Percentiles rank a stretch among this genome's conserved stretches.
These are phyloP conservation scores for Arxiozyma telluris DNA, from an alignment of 1,139 yeast species.

Conservation along the genomic window DNA sequence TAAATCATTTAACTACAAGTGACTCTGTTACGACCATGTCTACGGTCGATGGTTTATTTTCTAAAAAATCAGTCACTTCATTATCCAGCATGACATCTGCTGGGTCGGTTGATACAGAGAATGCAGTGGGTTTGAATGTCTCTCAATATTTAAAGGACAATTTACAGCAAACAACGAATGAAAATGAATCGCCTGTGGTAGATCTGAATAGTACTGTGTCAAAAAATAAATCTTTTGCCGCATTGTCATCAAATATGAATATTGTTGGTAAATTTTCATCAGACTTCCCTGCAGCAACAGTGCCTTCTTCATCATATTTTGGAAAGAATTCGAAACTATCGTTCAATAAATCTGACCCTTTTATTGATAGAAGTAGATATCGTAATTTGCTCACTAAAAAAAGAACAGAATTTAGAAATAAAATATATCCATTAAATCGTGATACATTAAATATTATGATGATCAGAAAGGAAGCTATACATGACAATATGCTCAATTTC, in stretches of 20 bases:
- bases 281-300: neutral
- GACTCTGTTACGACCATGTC: neutral
- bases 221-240: neutral
- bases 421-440: slow-evolving; percentile 20
- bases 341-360: neutral
- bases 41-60: neutral
- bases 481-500: slow-evolving; percentile 11
- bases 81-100: neutral
- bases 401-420: slow-evolving; percentile 8
- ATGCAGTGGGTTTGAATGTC: neutral
- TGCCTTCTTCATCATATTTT: neutral
- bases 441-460: slow-evolving; percentile 21
- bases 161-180: neutral
- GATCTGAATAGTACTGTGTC: neutral
- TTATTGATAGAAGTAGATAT: neutral
- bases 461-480: slow-evolving; percentile 14
- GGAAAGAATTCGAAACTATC: neutral
- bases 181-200: neutral
- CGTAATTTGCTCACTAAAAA: neutral
- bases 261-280: neutral
- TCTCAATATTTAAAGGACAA: neutral
- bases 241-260: neutral
- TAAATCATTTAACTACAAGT: slow-evolving; percentile 22
- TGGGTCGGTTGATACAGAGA: neutral
- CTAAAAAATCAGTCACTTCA: neutral